Percentiles rank a stretch among this genome's conserved stretches.
Evolutionary conservation across 306 rosid species (phyloP).

Genomic region (Vigna angularis): DNA sequence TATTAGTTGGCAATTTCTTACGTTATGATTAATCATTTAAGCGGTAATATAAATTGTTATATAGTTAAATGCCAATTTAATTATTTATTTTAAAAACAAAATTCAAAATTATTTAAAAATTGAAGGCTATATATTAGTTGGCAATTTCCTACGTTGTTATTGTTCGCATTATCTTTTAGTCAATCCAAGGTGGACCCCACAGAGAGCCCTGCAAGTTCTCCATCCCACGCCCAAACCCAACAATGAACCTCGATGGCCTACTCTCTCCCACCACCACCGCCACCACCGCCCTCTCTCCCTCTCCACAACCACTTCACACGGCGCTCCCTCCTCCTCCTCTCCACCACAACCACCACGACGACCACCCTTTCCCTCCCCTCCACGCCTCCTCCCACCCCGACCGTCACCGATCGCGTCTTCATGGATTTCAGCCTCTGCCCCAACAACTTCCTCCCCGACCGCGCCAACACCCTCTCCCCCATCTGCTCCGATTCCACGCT

Average conservation of each 20-base stretch:
- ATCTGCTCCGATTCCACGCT: slow-evolving; percentile 79
- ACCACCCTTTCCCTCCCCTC: slow-evolving; percentile 51
- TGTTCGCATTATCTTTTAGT: background rate
- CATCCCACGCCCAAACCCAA: background rate
- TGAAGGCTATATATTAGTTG: background rate
- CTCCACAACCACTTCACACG: slow-evolving; percentile 56
- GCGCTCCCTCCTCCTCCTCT: slow-evolving; percentile 51
- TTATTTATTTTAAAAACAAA: too few relatives aligned
- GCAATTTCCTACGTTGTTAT: background rate
- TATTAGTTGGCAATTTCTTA: too few relatives aligned
- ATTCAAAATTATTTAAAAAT: background rate
- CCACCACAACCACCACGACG: slow-evolving; percentile 32
- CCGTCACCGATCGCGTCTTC: slow-evolving; percentile 89
- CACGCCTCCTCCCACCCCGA: slow-evolving; percentile 58
- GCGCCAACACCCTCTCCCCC: slow-evolving; percentile 55
- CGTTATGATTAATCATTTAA: too few relatives aligned
- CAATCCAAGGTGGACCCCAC: slow-evolving; percentile 46
- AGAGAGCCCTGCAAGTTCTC: background rate
- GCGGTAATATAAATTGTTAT: too few relatives aligned
- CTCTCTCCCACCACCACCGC: slow-evolving; percentile 46
- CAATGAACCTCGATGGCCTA: slow-evolving; percentile 54
- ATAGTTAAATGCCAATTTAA: too few relatives aligned
- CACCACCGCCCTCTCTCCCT: slow-evolving; percentile 15
- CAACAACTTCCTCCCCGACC: slow-evolving; percentile 67
- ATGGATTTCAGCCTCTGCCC: slow-evolving; percentile 93